phyloP scores from a whole-genome alignment of 495 filamentous ascomycete species.

The Bombardia bombarda region DNA sequence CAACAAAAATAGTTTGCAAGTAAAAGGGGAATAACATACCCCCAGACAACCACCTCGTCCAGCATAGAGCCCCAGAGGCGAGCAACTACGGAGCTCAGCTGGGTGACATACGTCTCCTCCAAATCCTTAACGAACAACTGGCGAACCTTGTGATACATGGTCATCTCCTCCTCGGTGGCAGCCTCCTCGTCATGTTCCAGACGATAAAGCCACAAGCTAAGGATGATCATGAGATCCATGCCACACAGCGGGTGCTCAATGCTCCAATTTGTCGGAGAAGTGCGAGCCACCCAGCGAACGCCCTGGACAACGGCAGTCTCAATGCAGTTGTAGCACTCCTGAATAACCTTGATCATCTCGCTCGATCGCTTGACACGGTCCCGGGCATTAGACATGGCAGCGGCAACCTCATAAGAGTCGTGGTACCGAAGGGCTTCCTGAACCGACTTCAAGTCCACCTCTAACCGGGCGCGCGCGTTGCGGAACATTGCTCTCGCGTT shows the following conservation, averaged over 20 bases:
- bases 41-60: constrained; percentile 98
- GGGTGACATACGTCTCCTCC: constrained; percentile 62
- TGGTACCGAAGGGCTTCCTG: constrained; percentile 97
- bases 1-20: constrained; percentile 5
- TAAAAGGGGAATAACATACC: constrained; percentile 57
- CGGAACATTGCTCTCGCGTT: constrained; percentile 97
- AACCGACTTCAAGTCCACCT: constrained; percentile 90
- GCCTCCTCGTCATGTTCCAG: constrained; percentile 98
- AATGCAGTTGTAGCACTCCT: constrained; percentile 96
- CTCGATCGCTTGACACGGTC: constrained; percentile 88
- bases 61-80: constrained; percentile 96
- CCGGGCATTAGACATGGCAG: constrained; percentile 88
- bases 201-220: constrained; percentile 95
- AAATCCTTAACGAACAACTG: constrained; percentile 85
- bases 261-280: constrained; percentile 97
- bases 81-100: constrained; percentile 84
- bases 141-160: constrained; percentile 93
- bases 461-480: constrained; percentile 84
- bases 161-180: constrained; percentile 81
- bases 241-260: constrained; percentile 96
- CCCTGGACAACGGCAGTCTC: constrained; percentile 91
- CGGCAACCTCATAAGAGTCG: constrained; percentile 92
- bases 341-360: constrained; percentile 97
- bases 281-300: constrained; percentile 96
- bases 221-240: constrained; percentile 96